These are phyloP conservation scores for Lactarius sp. DNA, from an alignment of 768 basidiomycete genomes.

Conservation along the genomic window DNA sequence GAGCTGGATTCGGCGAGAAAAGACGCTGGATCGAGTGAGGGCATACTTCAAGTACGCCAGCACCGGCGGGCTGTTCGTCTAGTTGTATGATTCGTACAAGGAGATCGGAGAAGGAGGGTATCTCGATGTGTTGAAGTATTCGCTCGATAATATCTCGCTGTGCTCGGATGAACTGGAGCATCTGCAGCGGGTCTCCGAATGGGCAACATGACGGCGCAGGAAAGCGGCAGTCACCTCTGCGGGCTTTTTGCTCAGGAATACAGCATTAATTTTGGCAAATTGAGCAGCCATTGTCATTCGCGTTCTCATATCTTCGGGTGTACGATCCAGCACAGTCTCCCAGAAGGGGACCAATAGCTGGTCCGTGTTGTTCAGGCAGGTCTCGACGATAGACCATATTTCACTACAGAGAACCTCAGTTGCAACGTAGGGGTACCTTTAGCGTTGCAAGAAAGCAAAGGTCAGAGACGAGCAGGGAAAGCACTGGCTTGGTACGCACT, in stretches of 20 bases:
- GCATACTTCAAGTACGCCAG: conserved; percentile 84
- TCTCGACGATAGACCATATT: conserved; percentile 92
- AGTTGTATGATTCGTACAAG: conserved; percentile 86
- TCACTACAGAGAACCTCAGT: conserved; percentile 96
- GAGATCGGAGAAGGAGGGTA: conserved; percentile 87
- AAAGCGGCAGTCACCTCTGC: conserved; percentile 60
- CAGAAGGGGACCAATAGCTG: conserved; percentile 84
- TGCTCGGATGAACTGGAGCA: conserved; percentile 85
- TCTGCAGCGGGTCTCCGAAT: conserved; percentile 47
- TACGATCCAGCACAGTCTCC: conserved; percentile 79
- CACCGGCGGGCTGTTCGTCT: conserved; percentile 76
- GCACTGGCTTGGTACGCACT: conserved; percentile 47
- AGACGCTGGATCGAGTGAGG: conserved; percentile 30
- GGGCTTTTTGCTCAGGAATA: conserved; percentile 84
- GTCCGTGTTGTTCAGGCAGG: conserved; percentile 65
- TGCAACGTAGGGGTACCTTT: conserved; percentile 86
- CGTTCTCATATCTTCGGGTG: conserved; percentile 82
- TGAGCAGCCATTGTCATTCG: conserved; percentile 85
- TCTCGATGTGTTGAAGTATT: conserved; percentile 79
- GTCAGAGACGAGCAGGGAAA: conserved; percentile 22
- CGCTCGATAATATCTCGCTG: conserved; percentile 80
- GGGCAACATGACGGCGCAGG: conserved; percentile 30
- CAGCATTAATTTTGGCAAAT: conserved; percentile 91
- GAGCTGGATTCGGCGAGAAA: conserved; percentile 33
- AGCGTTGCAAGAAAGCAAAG: not conserved